phyloP scores from a whole-genome alignment of 164 flowering plant genomes.

The Saururus chinensis region DNA sequence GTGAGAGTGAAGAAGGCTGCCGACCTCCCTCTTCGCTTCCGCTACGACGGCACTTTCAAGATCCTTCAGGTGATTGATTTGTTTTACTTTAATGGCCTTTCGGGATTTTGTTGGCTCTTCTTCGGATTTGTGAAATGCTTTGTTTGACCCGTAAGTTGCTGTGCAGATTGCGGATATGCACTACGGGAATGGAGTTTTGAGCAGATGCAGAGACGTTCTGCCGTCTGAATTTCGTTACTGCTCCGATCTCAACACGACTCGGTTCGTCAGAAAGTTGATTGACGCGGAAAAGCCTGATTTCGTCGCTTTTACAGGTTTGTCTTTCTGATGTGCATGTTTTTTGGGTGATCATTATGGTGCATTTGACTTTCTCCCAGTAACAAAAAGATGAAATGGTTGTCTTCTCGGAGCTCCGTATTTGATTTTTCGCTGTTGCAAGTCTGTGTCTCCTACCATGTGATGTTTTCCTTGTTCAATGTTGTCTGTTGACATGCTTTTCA shows the following conservation, averaged over 20 bases:
- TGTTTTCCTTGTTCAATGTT: too few species aligned
- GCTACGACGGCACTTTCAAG: constrained; percentile 74
- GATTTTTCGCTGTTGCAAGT: too few species aligned
- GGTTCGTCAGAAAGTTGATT: constrained; percentile 51
- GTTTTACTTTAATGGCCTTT: not conserved
- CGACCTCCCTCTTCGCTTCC: constrained; percentile 62
- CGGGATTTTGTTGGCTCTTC: not conserved
- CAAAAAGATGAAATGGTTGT: too few species aligned
- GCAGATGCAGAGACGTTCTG: constrained; percentile 67
- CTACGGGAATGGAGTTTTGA: constrained; percentile 55
- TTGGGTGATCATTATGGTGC: not conserved
- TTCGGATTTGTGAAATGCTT: not conserved
- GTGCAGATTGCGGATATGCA: constrained; percentile 85
- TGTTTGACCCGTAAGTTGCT: not conserved
- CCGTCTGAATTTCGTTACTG: constrained; percentile 41
- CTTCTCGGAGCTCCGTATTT: too few species aligned
- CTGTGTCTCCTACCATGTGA: too few species aligned
- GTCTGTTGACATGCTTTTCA: too few species aligned
- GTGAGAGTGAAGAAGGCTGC: constrained; percentile 41
- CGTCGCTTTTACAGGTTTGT: constrained; percentile 68
- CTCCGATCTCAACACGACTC: constrained; percentile 78
- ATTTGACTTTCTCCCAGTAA: not conserved
- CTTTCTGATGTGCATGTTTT: not conserved
- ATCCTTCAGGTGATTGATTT: constrained; percentile 57
- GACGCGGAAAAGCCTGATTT: constrained; percentile 78